Percentiles rank a stretch among this genome's conserved stretches.
phyloP scores from a whole-genome alignment of 116 monocot genomes.

The Papilionanthe hybrid region DNA sequence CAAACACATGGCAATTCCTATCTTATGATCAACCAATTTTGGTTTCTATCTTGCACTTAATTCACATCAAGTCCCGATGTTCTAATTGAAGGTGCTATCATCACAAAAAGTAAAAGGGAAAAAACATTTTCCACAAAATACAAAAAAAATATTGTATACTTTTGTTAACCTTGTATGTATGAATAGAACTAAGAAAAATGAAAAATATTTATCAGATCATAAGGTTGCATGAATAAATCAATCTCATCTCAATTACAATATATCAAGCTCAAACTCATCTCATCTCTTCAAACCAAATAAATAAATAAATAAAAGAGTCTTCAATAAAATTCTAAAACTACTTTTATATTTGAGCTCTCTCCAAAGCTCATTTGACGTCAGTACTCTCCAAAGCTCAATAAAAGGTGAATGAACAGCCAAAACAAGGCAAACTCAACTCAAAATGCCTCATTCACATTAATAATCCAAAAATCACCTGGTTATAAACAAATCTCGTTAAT shows the following conservation, averaged over 20 bases:
- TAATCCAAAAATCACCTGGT: slow-evolving; percentile 47
- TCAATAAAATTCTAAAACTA: background rate
- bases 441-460: background rate
- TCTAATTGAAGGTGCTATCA: background rate
- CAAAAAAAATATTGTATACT: background rate
- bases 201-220: background rate
- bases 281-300: background rate
- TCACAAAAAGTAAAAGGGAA: too few relatives aligned
- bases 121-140: too few relatives aligned
- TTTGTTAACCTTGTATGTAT: background rate
- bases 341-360: background rate
- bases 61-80: background rate
- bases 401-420: background rate
- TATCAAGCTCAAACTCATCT: background rate
- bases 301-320: background rate
- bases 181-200: background rate
- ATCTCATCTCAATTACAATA: background rate
- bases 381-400: background rate
- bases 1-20: background rate
- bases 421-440: slow-evolving; percentile 1
- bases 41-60: background rate
- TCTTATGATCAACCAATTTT: background rate
- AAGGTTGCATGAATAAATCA: background rate
- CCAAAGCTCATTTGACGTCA: background rate
- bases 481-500: slow-evolving; percentile 68